Conservation (phyloP, 139 green algal species). For the Penium margaritaceum region DNA sequence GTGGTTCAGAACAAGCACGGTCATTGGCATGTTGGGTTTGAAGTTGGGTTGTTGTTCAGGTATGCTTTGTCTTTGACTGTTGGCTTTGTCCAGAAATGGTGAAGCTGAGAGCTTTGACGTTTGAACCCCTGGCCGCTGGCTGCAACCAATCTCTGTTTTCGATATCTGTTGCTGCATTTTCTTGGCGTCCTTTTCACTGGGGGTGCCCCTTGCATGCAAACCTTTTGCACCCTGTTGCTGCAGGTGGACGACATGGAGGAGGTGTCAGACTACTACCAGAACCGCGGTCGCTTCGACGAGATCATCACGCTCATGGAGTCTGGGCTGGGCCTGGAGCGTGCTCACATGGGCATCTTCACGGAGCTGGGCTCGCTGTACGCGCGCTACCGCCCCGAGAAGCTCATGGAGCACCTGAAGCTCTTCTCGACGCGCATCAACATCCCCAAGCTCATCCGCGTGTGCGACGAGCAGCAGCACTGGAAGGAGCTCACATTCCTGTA, state of each 20-base stretch:
- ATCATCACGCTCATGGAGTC: conserved; percentile 90
- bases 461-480: conserved; percentile 91
- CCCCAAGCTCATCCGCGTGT: conserved; percentile 86
- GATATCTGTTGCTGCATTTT: too few species aligned
- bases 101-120: too few species aligned
- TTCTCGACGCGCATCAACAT: conserved; percentile 95
- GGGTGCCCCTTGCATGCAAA: background rate
- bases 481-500: conserved; percentile 94
- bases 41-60: too few species aligned
- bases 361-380: conserved; percentile 89
- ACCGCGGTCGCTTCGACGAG: conserved; percentile 80
- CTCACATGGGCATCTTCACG: conserved; percentile 99
- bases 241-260: conserved; percentile 96
- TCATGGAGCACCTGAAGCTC: conserved; percentile 99
- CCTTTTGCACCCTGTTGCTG: background rate
- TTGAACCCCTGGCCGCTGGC: too few species aligned
- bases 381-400: conserved; percentile 72
- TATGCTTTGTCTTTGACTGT: too few species aligned
- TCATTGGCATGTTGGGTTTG: too few species aligned
- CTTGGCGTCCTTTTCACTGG: too few species aligned
- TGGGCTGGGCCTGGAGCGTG: conserved; percentile 91
- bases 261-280: conserved; percentile 87
- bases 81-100: too few species aligned
- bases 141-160: too few species aligned
- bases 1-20: too few species aligned